These are phyloP conservation scores for Cylindrotheca fusiformis DNA, from an alignment of 108 stramenopile genomes.

Conservation along the genomic window DNA sequence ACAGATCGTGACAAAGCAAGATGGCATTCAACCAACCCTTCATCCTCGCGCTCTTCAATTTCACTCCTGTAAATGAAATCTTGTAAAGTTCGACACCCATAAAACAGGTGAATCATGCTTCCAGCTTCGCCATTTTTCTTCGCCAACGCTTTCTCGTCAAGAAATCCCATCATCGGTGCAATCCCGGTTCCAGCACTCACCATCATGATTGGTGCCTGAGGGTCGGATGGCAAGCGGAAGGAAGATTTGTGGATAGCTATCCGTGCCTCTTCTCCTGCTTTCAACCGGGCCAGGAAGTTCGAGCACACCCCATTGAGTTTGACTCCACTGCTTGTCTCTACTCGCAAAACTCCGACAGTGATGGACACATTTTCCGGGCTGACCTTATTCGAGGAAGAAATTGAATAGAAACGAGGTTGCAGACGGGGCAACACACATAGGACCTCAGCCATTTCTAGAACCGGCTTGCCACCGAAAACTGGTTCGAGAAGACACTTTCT, in stretches of 20 bases:
- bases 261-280: not conserved
- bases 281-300: conserved; percentile 9
- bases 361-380: conserved; percentile 9
- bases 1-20: conserved; percentile 2
- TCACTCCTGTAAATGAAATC: conserved; percentile 14
- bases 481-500: conserved; percentile 2
- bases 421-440: conserved; percentile 17
- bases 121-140: not conserved
- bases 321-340: not conserved
- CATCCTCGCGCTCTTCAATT: conserved; percentile 1
- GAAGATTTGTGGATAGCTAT: conserved; percentile 1
- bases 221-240: conserved; percentile 15
- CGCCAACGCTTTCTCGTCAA: conserved; percentile 5
- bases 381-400: conserved; percentile 6
- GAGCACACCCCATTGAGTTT: conserved; percentile 20
- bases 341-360: conserved; percentile 24
- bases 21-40: conserved; percentile 11
- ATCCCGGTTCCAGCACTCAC: conserved; percentile 28
- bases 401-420: conserved; percentile 24
- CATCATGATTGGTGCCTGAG: conserved; percentile 21
- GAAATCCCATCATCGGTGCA: conserved; percentile 31
- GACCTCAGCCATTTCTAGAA: conserved; percentile 1
- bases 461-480: not conserved
- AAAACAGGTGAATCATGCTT: conserved; percentile 9
- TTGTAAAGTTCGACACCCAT: conserved; percentile 25